Percentiles rank a stretch among this genome's conserved stretches.
Conservation (phyloP, 169 alveolate genomes). For the Plasmodium knowlesi region DNA sequence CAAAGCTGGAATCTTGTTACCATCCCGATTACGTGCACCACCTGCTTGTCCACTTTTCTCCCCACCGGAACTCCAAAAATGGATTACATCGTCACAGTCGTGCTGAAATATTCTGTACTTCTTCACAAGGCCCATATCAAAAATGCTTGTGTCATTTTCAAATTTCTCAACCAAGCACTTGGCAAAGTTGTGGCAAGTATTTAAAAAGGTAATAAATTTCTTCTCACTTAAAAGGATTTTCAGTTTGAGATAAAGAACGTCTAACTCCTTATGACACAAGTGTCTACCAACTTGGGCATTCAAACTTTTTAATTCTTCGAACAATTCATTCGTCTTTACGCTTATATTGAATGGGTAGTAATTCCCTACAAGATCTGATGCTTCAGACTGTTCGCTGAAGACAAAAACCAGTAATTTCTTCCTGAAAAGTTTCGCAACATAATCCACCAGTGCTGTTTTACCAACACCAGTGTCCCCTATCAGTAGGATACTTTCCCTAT, state of each 20-base stretch:
- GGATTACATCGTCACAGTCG: constrained; percentile 16
- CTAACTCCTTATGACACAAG: constrained; percentile 15
- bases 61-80: constrained; percentile 40
- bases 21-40: background rate
- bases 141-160: constrained; percentile 21
- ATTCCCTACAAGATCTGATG: constrained; percentile 92
- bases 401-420: constrained; percentile 93
- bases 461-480: constrained; percentile 99
- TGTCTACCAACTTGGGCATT: background rate
- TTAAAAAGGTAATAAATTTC: constrained; percentile 61
- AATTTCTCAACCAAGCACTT: background rate
- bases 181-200: constrained; percentile 47
- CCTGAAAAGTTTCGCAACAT: constrained; percentile 90
- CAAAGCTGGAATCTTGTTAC: background rate
- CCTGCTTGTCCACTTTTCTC: constrained; percentile 12
- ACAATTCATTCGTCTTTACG: constrained; percentile 49
- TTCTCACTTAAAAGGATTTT: constrained; percentile 47
- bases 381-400: constrained; percentile 93
- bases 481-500: constrained; percentile 95
- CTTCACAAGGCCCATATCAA: constrained; percentile 51
- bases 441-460: constrained; percentile 95
- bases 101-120: background rate
- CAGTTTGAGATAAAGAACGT: constrained; percentile 34
- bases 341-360: constrained; percentile 83
- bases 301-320: constrained; percentile 24